These are phyloP conservation scores for Linnemannia zychae DNA, from an alignment of 192 early-diverging fungal genomes.

Conservation along the genomic window DNA sequence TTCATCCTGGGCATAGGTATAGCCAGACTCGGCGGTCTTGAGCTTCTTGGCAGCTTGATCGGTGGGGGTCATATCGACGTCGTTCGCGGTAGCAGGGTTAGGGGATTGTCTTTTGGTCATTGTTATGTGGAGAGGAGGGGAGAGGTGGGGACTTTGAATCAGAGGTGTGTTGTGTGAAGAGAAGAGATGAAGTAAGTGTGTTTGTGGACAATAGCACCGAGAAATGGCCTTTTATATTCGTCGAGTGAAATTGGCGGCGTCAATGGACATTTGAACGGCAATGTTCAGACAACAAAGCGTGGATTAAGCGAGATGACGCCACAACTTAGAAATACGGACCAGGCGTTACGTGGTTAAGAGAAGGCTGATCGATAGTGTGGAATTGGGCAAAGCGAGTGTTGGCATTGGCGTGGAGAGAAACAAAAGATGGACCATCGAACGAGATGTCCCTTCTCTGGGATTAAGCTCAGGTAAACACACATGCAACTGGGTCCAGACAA, in stretches of 20 bases:
- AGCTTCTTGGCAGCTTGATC: constrained; percentile 22
- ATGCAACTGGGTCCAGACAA: neutral
- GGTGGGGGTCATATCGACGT: constrained; percentile 31
- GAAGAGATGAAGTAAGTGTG: neutral
- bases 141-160: too few species aligned
- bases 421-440: neutral
- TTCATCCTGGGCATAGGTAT: constrained; percentile 21
- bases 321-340: neutral
- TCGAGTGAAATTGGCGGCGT: neutral
- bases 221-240: neutral
- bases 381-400: neutral
- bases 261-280: neutral
- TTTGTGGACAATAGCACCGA: neutral
- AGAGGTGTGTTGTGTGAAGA: neutral
- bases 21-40: constrained; percentile 9
- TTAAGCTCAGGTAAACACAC: neutral
- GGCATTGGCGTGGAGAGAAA: neutral
- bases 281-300: neutral
- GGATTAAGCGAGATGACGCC: neutral
- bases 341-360: neutral
- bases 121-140: neutral
- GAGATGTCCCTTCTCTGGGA: neutral
- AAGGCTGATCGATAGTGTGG: neutral
- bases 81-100: neutral
- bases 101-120: constrained; percentile 46